A percentile compares a stretch with the other conserved stretches of the same genome.
Evolutionary conservation across 1,284 basidiomycete genomes (phyloP).

Genomic region (Trichosporon asahii): DNA sequence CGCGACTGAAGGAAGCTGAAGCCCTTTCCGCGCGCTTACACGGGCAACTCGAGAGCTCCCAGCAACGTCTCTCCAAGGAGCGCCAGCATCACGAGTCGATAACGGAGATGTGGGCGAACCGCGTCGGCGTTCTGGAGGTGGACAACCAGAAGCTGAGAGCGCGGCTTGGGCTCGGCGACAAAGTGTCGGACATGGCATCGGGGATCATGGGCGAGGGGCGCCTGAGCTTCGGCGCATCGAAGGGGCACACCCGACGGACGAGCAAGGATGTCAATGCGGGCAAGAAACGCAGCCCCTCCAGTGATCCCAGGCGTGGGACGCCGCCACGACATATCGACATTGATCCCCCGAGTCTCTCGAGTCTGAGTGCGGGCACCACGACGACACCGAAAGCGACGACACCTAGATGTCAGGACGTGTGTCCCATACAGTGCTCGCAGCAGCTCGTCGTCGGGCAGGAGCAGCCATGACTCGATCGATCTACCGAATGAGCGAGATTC

Average conservation of each 20-base stretch:
- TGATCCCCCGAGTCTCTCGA: background rate
- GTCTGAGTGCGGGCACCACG: background rate
- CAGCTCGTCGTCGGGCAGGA: background rate
- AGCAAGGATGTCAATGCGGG: background rate
- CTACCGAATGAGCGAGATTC: background rate
- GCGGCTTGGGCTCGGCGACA: background rate
- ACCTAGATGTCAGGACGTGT: background rate
- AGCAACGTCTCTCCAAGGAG: constrained; percentile 9
- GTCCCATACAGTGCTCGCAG: background rate
- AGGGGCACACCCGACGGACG: background rate
- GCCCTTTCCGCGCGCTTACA: background rate
- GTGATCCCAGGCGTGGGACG: background rate
- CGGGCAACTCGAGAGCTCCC: background rate
- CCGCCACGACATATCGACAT: background rate
- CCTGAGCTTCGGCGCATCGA: background rate
- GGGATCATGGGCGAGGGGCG: background rate
- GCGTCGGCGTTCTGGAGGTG: constrained; percentile 1
- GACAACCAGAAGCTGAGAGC: background rate
- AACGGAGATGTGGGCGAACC: constrained; percentile 1
- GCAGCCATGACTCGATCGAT: background rate
- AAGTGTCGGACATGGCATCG: background rate
- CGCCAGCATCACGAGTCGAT: constrained; percentile 12
- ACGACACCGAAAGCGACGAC: background rate
- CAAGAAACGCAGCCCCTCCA: background rate
- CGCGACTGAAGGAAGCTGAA: background rate